phyloP scores from a whole-genome alignment of 2,329 filamentous ascomycete species.

The Alternaria consortialis region DNA sequence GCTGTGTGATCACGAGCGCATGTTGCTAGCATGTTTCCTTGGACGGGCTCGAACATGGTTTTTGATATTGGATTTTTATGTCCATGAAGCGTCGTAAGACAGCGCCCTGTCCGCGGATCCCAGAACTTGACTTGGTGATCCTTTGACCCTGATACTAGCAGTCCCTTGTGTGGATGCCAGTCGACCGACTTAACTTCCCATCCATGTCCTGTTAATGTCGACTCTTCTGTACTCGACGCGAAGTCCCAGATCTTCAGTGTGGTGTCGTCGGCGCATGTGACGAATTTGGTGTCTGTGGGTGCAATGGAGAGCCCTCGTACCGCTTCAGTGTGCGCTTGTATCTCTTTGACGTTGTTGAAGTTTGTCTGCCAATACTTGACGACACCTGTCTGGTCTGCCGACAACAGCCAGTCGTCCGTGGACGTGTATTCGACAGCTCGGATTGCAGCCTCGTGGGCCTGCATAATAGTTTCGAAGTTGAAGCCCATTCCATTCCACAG shows the following conservation, averaged over 20 bases:
- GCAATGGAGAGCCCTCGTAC: constrained; percentile 93
- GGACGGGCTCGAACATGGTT: constrained; percentile 86
- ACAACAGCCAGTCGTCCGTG: constrained; percentile 96
- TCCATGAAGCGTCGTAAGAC: constrained; percentile 90
- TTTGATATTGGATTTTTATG: constrained; percentile 98
- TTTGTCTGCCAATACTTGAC: constrained; percentile 99
- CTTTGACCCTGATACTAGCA: constrained; percentile 95
- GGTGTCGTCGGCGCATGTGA: constrained; percentile 93
- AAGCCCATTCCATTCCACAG: constrained; percentile 99
- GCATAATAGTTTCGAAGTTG: constrained; percentile 99
- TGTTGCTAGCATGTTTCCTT: constrained; percentile 86
- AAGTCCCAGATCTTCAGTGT: constrained; percentile 97
- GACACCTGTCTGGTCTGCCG: constrained; percentile 91
- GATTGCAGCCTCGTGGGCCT: constrained; percentile 90
- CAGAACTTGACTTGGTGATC: constrained; percentile 97
- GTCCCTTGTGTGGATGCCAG: constrained; percentile 95
- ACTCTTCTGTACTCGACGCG: constrained; percentile 82
- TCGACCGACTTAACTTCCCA: constrained; percentile 98
- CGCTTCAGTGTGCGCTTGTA: constrained; percentile 88
- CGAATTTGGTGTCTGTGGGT: constrained; percentile 93
- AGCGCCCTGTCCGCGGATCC: constrained; percentile 92
- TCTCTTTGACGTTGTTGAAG: constrained; percentile 97
- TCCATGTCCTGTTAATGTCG: constrained; percentile 87
- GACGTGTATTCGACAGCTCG: constrained; percentile 88
- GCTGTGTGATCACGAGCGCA: constrained; percentile 93